Evolutionary conservation across 345 rosid species (phyloP), one percentile per base, ranked within the genome.

Genomic region (Euphorbia peplus): DNA sequence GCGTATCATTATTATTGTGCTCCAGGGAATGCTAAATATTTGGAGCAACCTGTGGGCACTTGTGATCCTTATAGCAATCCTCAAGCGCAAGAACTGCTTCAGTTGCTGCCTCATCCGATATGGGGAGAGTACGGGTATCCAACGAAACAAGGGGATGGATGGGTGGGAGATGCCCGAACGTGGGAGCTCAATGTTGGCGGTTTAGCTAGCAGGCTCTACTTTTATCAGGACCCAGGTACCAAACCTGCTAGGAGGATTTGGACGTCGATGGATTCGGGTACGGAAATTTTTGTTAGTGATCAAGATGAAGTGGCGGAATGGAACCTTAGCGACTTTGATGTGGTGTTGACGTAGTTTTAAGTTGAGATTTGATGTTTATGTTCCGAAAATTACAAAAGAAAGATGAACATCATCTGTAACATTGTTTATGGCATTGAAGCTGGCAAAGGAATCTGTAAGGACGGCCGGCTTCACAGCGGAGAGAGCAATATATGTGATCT

Each of bases 21-120:
- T 61, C 79, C 79, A 10, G 79, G 69, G n/a, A 76, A 71, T 37
- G 75, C 75, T 29, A 26, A 66, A 57, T 71, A 51, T 55, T 61
- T 71, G 46, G 75, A 76, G 69, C 9, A 70, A 61, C 75, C 79
- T 14, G 68, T 67, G 10, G 67, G 75, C 65, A 54, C 64, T 42
- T 76, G 79, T 39, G 79, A 76, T 55, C 79, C 79, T 30, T 76
- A 76, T 63, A 76, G 79, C 69, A 76, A 76, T 35, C 79, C 79
- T 24, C 79, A 76, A 53, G 75, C 75, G 13, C 79, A 76, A 39
- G 79, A 76, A 69, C 22, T 76, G 56, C 64, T 76, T 66, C 79
- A 76, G 75, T 55, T 76, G 72, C 71, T 76, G 64, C 79, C 75
- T 46, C 79, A 76, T 71, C 79, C 79, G 18, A 62, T 76, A 53